Evolutionary conservation across 2,329 filamentous ascomycete species (phyloP), one percentile per base, ranked within the genome.

Genomic region (Colletotrichum limetticola): DNA sequence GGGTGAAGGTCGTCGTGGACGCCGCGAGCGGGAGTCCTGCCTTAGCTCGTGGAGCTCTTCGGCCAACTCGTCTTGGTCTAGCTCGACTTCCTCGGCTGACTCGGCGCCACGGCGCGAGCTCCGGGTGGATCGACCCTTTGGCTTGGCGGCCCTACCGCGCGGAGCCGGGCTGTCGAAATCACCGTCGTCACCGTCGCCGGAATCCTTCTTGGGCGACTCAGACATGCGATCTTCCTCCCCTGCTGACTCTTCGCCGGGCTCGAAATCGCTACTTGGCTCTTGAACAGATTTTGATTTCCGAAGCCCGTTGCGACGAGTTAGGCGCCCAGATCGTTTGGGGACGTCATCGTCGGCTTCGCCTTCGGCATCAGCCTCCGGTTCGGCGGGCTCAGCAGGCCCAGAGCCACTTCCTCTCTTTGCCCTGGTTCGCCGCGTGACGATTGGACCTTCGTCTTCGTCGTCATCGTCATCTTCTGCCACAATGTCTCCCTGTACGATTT

Each of bases 41-140:
- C 86, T 85, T 58, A 93, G 84, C 71, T 93, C 91, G 74, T 90
- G 86, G 16, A 91, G 86, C 79, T 93, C 91, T 80, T 92, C 90
- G 6, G 89, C 90, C 64, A 93, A 81, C 78, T 93, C 91, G 71
- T 92, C 89, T 62, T 88, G 82, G 76, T 93, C 90, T 22, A 92
- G 85, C 55, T 88, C 87, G 73, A 85, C 86, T 82, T 85, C 90
- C 77, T 86, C 91, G 75, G 81, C 88, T 1, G 90, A 91, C 55
- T 87, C 88, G 12, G 81, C 82, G 14, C 83, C 83, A 42, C 85
- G 85, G 53, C 86, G 85, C n/a, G 87, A 85, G 72, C 81, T 85
- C 71, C 85, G 86, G 58, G 84, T 83, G 8, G 85, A 85, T 58
- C 85, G 80, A 77, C 81, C 80, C 78, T 79, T 80, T 71, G 82